Percentiles rank a stretch among this genome's conserved stretches.
Evolutionary conservation across 345 rosid species (phyloP).

Genomic region (Rhizophora mangle): DNA sequence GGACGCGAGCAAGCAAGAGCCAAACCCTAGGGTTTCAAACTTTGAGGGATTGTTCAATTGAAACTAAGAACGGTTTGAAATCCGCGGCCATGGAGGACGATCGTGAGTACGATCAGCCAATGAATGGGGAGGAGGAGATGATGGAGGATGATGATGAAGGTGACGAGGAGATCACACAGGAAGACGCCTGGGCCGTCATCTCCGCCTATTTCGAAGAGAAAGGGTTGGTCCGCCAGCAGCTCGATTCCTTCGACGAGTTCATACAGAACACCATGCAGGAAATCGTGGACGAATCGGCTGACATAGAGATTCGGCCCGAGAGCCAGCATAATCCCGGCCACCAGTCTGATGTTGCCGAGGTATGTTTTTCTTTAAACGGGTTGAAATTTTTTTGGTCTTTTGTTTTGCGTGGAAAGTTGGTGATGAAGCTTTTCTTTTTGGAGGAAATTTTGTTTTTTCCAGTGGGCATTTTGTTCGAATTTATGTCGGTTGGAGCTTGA

Average conservation of each 20-base stretch:
- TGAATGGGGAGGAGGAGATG: slow-evolving; percentile 34
- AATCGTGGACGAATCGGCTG: slow-evolving; percentile 86
- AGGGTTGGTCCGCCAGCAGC: slow-evolving; percentile 92
- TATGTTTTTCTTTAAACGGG: slow-evolving; percentile 5
- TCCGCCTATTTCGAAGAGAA: slow-evolving; percentile 96
- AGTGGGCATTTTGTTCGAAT: background rate
- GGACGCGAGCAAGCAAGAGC: too few species aligned
- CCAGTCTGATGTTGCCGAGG: slow-evolving; percentile 94
- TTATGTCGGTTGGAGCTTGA: too few species aligned
- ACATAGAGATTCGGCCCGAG: slow-evolving; percentile 94
- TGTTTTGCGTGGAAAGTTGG: background rate
- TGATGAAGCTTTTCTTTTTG: background rate
- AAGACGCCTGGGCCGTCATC: slow-evolving; percentile 93
- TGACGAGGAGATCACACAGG: slow-evolving; percentile 82
- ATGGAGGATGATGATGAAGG: slow-evolving; percentile 52
- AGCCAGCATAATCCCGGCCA: slow-evolving; percentile 97
- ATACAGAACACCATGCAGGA: slow-evolving; percentile 99
- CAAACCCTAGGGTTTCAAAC: too few species aligned
- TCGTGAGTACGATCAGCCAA: slow-evolving; percentile 50
- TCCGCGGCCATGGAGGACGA: slow-evolving; percentile 53
- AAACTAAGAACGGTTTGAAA: too few species aligned
- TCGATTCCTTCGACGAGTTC: slow-evolving; percentile 92
- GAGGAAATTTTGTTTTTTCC: background rate
- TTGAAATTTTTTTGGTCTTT: background rate
- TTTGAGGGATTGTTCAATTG: too few species aligned